Evolutionary conservation across 441 rosid genomes (phyloP).

Genomic region (Viola pubescens): DNA sequence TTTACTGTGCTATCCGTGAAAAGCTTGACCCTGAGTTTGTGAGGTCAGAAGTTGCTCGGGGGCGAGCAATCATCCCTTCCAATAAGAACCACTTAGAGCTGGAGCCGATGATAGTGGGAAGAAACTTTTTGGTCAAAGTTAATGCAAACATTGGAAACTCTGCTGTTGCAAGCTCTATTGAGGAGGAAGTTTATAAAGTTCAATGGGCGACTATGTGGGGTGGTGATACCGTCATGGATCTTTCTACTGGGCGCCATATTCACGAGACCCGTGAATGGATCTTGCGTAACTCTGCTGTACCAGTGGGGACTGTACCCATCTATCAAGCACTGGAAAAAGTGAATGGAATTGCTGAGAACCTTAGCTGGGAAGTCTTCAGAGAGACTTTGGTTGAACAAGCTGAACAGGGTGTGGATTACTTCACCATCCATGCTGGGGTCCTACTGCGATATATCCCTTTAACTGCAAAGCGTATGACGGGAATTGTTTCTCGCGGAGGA

Average conservation of each 20-base stretch:
- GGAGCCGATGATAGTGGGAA: constrained; percentile 90
- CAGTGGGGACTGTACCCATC: constrained; percentile 91
- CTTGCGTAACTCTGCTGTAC: constrained; percentile 84
- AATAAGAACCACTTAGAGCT: constrained; percentile 91
- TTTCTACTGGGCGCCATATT: constrained; percentile 94
- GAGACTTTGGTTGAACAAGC: constrained; percentile 94
- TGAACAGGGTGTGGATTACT: constrained; percentile 95
- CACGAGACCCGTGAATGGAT: constrained; percentile 99
- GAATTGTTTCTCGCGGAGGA: constrained; percentile 93
- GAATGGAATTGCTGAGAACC: constrained; percentile 84
- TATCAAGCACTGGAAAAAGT: constrained; percentile 98
- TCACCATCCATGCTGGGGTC: constrained; percentile 94
- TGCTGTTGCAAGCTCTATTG: constrained; percentile 89
- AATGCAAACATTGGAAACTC: constrained; percentile 98
- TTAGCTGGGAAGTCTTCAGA: constrained; percentile 86
- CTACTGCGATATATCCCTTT: constrained; percentile 82
- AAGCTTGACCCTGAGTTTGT: constrained; percentile 94
- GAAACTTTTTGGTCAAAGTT: constrained; percentile 91
- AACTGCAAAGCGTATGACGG: constrained; percentile 92
- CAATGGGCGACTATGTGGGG: constrained; percentile 99
- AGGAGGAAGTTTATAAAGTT: constrained; percentile 96
- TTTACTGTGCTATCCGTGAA: constrained; percentile 85
- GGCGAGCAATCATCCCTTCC: constrained; percentile 96
- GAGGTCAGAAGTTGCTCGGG: constrained; percentile 93
- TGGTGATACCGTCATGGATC: constrained; percentile 96